A percentile compares a stretch with the other conserved stretches of the same genome.
phyloP scores from a whole-genome alignment of 306 rosid species.

The Sicyos baderoa region DNA sequence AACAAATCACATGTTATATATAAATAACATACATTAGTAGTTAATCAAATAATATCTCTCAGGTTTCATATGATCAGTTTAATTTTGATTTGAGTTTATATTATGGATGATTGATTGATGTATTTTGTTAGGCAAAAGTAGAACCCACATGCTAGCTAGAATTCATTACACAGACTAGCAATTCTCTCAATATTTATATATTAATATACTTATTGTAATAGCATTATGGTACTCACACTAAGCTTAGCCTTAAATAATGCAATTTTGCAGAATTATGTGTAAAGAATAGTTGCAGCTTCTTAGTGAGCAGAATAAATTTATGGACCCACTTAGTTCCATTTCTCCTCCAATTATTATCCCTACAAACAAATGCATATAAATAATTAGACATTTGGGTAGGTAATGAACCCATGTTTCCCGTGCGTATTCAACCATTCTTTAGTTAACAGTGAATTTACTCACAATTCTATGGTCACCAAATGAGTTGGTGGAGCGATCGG shows the following conservation, averaged over 20 bases:
- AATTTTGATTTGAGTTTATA: background rate
- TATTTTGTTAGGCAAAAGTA: background rate
- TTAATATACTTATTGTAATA: background rate
- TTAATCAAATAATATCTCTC: background rate
- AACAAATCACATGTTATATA: background rate
- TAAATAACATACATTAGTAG: background rate
- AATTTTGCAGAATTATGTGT: conserved; percentile 8
- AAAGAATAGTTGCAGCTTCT: conserved; percentile 7
- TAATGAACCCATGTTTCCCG: background rate
- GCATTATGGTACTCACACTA: conserved; percentile 11
- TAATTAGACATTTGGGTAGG: conserved; percentile 18
- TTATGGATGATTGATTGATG: conserved; percentile 1
- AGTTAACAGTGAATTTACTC: no score
- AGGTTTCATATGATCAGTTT: background rate
- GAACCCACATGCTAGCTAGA: no score
- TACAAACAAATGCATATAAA: conserved; percentile 13
- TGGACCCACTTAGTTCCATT: conserved; percentile 10
- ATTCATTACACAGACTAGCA: no score
- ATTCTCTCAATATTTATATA: background rate
- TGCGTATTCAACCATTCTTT: background rate
- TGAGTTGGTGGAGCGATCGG: no score
- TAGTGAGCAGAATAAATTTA: conserved; percentile 13
- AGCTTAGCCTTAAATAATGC: background rate
- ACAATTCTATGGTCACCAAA: no score
- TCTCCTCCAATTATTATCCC: conserved; percentile 12